Conservation (phyloP, 768 basidiomycete genomes). For the Kwoniella pini region DNA sequence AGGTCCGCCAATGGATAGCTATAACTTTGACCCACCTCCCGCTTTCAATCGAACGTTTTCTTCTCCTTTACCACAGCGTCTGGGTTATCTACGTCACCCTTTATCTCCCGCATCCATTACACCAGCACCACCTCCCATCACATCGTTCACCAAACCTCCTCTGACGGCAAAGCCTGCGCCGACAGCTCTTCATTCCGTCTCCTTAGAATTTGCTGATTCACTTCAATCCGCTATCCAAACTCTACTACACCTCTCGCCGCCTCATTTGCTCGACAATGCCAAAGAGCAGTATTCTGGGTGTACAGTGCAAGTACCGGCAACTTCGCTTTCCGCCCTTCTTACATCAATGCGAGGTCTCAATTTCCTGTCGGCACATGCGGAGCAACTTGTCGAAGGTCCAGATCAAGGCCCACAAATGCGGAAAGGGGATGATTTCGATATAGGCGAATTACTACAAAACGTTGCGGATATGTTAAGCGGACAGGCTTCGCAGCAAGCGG, state of each 20-base stretch:
- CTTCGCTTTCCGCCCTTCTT: constrained; percentile 83
- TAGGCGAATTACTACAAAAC: constrained; percentile 85
- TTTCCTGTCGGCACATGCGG: constrained; percentile 74
- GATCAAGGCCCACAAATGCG: constrained; percentile 17
- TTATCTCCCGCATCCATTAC: constrained; percentile 27
- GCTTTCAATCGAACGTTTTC: constrained; percentile 76
- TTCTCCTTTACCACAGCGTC: constrained; percentile 74
- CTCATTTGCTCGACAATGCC: constrained; percentile 85
- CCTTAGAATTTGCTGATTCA: constrained; percentile 84
- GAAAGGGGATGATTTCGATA: constrained; percentile 73
- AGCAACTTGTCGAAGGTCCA: constrained; percentile 17
- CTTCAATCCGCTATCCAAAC: constrained; percentile 89
- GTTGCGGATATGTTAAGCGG: constrained; percentile 86
- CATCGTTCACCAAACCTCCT: constrained; percentile 13
- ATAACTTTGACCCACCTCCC: constrained; percentile 52
- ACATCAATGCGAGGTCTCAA: constrained; percentile 92
- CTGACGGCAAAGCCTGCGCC: constrained; percentile 14
- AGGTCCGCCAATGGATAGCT: constrained; percentile 16
- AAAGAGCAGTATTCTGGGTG: constrained; percentile 92
- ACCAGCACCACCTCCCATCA: constrained; percentile 16
- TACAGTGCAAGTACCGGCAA: constrained; percentile 79
- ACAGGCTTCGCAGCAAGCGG: constrained; percentile 75
- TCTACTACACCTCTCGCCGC: constrained; percentile 82
- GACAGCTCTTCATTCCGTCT: constrained; percentile 58
- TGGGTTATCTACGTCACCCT: constrained; percentile 74